Base-by-base conservation (phyloP, 2,329 filamentous ascomycete genomes). In the Nigrospora oryzae region DNA sequence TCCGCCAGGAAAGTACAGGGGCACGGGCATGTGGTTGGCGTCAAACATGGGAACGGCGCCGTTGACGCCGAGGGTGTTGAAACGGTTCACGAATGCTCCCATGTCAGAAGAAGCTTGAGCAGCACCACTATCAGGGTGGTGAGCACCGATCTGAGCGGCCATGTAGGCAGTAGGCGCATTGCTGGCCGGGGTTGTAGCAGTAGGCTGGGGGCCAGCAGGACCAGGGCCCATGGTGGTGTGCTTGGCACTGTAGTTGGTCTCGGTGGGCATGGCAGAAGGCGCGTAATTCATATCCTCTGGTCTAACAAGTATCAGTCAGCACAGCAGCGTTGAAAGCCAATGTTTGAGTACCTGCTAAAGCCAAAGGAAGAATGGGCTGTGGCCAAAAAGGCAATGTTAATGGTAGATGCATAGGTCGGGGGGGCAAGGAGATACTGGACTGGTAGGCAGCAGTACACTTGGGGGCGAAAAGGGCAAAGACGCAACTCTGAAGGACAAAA, bases 51-150 rank as follows among this genome's bases (percentile, higher is more conserved):
- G 48, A 33, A 55, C 48, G 36, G 54, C 40, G 46, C 56, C 54
- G 47, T 62, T 55, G 47, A 69, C 59, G 42, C 56, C 63, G 38
- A 63, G 57, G 39, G 57, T 56, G 36, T 60, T 53, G 40, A 69
- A 53, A 44, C 59, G 57, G 40, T 53, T 53, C 28, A 59, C 46
- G 37, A 63, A 43, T 34, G 56, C 47, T 32, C 51, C 55, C 51
- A 63, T 59, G 19, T 53, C 41, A 37, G 52, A 34, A n/a, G 44
- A 23, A 33, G 50, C 49, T 39, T 53, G 52, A 38, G 44, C 41
- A 41, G 51, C 46, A 40, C 52, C 54, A 42, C 54, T 47, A 12
- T 56, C 51, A 34, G 56, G 50, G n/a, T 43, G 31, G 34, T 52
- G 52, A 34, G 51, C 40, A 28, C 51, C 46, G 16, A 34, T 5